Base-by-base conservation (phyloP, 352 stramenopile species). In the Phytophthora colocasiae region DNA sequence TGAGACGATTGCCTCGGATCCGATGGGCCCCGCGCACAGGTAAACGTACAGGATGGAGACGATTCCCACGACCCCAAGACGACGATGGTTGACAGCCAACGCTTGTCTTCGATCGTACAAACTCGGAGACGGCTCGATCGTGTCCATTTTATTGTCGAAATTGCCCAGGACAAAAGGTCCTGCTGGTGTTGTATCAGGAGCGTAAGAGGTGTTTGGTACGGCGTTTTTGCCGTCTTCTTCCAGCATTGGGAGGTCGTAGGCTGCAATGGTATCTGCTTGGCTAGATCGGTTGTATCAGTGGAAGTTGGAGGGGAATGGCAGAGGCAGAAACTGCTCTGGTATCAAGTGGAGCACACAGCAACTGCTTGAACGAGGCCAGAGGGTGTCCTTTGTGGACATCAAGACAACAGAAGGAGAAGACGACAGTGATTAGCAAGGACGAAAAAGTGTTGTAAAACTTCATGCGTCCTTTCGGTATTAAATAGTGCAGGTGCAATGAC, bases 31-130 rank as follows among this genome's bases (percentile, higher is more conserved):
- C 2, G 65, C 66, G 36, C 70, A 81, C 17, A 77, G 10, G 63
- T 79, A 79, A n/a, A 82, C 40, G 56, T 82, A 82, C 34, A 73
- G 45, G 51, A 82, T 82, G 43, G 66, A 65, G 1, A 71, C 63
- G 15, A 82, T 68, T 11, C 71, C 66, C 3, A 66, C 45, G 12
- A 69, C 61, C 27, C 63, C 67, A 6, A 82, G 53, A 8, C 76
- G 63, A 24, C 74, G 74, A 26, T 80, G 57, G 41, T 77, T 81
- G 11, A 78, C 51, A 15, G 27, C 44, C 6, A 45, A 2, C 0
- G 38, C 44, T 6, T 52, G 44, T 10, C 58, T 46, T 11, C 19
- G 57, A 9, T 75, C 62, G 47, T 73, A 78, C 19, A 63, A 45
- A 43, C 38, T 71, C 15, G 61, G 43, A 3, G 72, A 75, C n/a